phyloP scores from a whole-genome alignment of 352 stramenopile genomes.

The Phytophthora foliorum region DNA sequence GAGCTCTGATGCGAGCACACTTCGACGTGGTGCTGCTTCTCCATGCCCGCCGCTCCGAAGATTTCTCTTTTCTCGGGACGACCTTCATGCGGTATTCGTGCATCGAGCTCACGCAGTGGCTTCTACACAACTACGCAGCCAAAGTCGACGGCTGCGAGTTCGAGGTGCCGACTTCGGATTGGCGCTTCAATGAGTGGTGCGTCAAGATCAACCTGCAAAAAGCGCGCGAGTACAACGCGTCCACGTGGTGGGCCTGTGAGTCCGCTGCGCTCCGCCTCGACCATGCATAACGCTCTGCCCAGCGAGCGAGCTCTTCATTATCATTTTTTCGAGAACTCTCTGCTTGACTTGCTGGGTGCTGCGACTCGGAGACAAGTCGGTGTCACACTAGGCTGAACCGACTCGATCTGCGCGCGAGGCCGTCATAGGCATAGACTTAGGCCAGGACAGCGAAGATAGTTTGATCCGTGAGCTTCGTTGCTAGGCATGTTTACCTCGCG shows the following conservation, averaged over 20 bases:
- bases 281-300: background rate
- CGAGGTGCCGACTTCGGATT: slow-evolving; percentile 29
- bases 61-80: slow-evolving; percentile 17
- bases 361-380: slow-evolving; percentile 17
- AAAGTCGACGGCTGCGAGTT: slow-evolving; percentile 30
- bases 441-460: background rate
- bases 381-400: slow-evolving; percentile 18
- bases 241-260: slow-evolving; percentile 26
- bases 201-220: slow-evolving; percentile 16
- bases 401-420: background rate
- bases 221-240: background rate
- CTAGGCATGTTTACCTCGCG: background rate
- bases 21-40: slow-evolving; percentile 35
- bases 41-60: slow-evolving; percentile 2
- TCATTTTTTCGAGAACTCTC: slow-evolving; percentile 7
- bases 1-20: slow-evolving; percentile 18
- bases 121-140: slow-evolving; percentile 18
- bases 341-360: slow-evolving; percentile 21
- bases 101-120: slow-evolving; percentile 23
- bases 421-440: background rate
- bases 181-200: slow-evolving; percentile 30
- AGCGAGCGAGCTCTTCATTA: too few species aligned
- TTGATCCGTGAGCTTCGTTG: background rate
- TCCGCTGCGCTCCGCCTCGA: background rate
- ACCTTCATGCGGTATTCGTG: slow-evolving; percentile 17